Evolutionary conservation across 2,329 filamentous ascomycete species (phyloP), one percentile per base, ranked within the genome.

Genomic region (Arachnopeziza araneosa): DNA sequence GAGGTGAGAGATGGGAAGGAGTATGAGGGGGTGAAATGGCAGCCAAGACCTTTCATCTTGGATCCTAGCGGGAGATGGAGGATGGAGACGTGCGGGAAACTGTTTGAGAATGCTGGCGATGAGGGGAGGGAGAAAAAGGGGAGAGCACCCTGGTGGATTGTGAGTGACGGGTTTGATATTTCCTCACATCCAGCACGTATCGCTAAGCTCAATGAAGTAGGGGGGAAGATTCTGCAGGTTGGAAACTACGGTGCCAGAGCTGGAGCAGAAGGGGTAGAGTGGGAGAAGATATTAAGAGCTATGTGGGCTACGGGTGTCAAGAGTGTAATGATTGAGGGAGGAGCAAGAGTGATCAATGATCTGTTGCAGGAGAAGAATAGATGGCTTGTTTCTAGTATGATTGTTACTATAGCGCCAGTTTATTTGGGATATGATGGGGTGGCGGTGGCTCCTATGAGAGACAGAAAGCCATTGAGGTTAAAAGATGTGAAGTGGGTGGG

Each of bases 281-380:
- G 67, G 67, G 55, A 55, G 26, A 54, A 48, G 21, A 61, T 64
- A 17, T 59, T 66, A 36, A 36, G 30, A 24, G 52, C 52, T 2
- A n/a, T 71, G 53, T 49, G 53, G 17, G 48, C 53, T 17, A 55
- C 52, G 26, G 66, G 68, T 21, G 55, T 96, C 52, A 74, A 75
- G 56, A 96, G 91, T 71, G 79, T 97, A 60, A 97, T 97, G 93
- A 82, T 98, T 54, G 93, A 98, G 73, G 93, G 93, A 0, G 93
- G 93, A 12, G 93, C 84, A 0, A 78, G 80, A 12, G 85, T 97
- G 36, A 91, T 98, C 71, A 96, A 95, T 71, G 84, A 88, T 48
- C 75, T 98, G 21, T 79, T 98, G n/a, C 78, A 82, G 49, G 79
- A 83, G 1, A 76, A 77, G 26, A 84, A 86, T 68, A 78, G 83